phyloP scores from a whole-genome alignment of 2,329 filamentous ascomycete genomes.

The Fusarium sp. region DNA sequence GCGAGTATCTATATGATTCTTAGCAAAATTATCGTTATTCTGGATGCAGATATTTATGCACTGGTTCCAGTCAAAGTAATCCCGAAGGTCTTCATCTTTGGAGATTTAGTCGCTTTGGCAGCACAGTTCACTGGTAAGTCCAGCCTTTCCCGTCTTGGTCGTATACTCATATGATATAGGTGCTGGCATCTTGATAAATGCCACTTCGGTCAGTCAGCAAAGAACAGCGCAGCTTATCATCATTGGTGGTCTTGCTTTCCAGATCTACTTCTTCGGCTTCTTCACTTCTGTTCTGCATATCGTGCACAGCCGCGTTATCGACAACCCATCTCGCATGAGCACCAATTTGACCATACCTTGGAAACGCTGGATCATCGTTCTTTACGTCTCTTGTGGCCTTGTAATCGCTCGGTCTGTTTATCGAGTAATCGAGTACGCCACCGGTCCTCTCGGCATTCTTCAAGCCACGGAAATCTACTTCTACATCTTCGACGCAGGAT shows the following conservation, averaged over 20 bases:
- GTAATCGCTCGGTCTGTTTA: constrained; percentile 52
- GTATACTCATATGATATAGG: constrained; percentile 2
- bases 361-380: constrained; percentile 39
- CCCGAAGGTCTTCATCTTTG: constrained; percentile 59
- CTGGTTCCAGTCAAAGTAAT: constrained; percentile 54
- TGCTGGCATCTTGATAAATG: constrained; percentile 27
- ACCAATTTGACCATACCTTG: constrained; percentile 32
- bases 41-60: constrained; percentile 50
- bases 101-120: constrained; percentile 56
- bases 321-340: not conserved
- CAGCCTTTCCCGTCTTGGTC: rapidly evolving
- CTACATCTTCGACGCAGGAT: constrained; percentile 48
- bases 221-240: constrained; percentile 56
- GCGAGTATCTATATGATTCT: constrained; percentile 57
- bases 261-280: constrained; percentile 62
- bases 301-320: constrained; percentile 50
- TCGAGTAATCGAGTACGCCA: constrained; percentile 53
- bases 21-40: constrained; percentile 49
- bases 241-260: constrained; percentile 60
- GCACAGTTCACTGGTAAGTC: constrained; percentile 27
- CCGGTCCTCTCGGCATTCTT: constrained; percentile 44
- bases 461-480: constrained; percentile 46
- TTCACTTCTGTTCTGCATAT: constrained; percentile 57
- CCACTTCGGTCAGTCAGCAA: constrained; percentile 30
- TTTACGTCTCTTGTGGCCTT: constrained; percentile 38